Evolutionary conservation across 2,329 filamentous ascomycete genomes (phyloP).

Genomic region (Arthrobotrys megalospora): DNA sequence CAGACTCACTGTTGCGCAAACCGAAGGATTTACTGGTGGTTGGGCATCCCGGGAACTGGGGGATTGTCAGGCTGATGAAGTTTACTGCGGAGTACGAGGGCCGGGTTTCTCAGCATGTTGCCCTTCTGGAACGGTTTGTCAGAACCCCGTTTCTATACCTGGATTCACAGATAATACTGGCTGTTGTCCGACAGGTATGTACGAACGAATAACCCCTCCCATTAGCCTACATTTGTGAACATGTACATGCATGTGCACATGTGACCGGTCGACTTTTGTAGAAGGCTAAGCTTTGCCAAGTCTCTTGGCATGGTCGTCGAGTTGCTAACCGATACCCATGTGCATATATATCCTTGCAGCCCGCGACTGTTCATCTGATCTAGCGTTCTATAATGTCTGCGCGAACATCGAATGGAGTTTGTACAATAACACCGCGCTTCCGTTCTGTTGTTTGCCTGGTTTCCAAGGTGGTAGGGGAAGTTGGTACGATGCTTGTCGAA

Average conservation of each 20-base stretch:
- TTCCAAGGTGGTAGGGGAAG: not conserved
- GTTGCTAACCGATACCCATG: slow-evolving; percentile 10
- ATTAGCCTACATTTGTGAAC: too few species aligned
- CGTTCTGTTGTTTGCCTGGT: slow-evolving; percentile 35
- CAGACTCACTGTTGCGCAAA: not conserved
- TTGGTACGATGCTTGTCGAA: slow-evolving; percentile 29
- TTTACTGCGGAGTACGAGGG: slow-evolving; percentile 9
- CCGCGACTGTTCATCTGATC: slow-evolving; percentile 19
- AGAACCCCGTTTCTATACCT: slow-evolving; percentile 16
- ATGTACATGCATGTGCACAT: too few species aligned
- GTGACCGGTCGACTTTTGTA: not conserved
- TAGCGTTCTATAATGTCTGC: slow-evolving; percentile 16
- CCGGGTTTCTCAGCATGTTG: slow-evolving; percentile 39
- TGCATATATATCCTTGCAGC: slow-evolving; percentile 1
- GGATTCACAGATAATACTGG: slow-evolving; percentile 33
- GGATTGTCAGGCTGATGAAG: not conserved
- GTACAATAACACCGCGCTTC: slow-evolving; percentile 35
- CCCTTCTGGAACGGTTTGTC: slow-evolving; percentile 23
- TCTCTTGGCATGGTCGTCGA: not conserved
- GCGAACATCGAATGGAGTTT: slow-evolving; percentile 35
- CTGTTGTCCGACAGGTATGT: slow-evolving; percentile 38
- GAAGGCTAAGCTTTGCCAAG: not conserved
- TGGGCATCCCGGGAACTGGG: slow-evolving; percentile 26
- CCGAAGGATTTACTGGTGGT: slow-evolving; percentile 12
- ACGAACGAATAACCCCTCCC: not conserved